Base-by-base conservation (phyloP, 768 basidiomycete genomes). In the Suillus cothurnatus region DNA sequence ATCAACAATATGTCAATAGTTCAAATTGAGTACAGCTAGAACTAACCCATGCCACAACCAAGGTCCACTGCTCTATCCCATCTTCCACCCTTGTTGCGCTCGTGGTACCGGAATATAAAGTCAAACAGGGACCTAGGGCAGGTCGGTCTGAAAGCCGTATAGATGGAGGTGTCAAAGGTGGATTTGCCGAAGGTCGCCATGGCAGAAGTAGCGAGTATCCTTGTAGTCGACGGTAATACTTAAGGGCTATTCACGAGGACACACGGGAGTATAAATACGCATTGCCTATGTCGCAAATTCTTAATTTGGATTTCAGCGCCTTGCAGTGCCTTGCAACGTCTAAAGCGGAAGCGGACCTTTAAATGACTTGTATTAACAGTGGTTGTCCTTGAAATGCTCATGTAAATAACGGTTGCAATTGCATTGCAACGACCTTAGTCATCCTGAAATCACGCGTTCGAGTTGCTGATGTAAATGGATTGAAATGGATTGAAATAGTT, bases 31-130 rank as follows among this genome's bases (percentile, higher is more conserved):
- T n/a, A 38, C 8, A 38, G 17, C 8, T 38, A 28, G 26, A 39
- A 67, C 79, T 14, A 64, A 91, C 93, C 91, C n/a, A 93, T 92
- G 32, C 94, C 93, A 76, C 93, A 94, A 5, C 94, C 93, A 2
- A 94, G 73, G 69, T 95, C 93, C 0, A 93, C 80, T 0, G 90
- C 91, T 21, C 76, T 79, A 17, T 85, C 81, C 83, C 86, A 91
- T 61, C 74, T 67, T 0, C 69, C 70, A 0, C 39, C 45, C 1
- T n/a, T 31, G 3, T 55, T 14, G 15, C 68, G 65, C 6, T 70
- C 73, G 70, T 94, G 92, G 70, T 86, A 90, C 5, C 79, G 72
- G 69, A 87, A 86, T 50, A 94, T 78, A 49, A 84, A 78, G 31
- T 90, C 84, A 73, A 85, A 93, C 11, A 94, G 80, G 31, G 82